phyloP scores from a whole-genome alignment of 2,329 filamentous ascomycete species.

The Fusarium sp. region DNA sequence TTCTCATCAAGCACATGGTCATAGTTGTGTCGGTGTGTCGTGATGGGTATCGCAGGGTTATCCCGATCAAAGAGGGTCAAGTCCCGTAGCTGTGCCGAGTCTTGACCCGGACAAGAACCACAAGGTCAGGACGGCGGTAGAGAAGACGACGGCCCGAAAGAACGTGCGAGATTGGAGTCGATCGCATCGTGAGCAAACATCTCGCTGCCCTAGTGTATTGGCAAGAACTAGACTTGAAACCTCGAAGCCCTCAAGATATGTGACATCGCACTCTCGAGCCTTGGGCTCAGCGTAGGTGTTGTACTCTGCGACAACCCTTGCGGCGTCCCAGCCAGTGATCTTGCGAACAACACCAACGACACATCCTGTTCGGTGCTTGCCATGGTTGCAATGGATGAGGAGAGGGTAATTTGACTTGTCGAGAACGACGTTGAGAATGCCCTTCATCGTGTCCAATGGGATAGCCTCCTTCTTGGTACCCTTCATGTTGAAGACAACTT shows the following conservation, averaged over 20 bases:
- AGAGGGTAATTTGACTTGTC: slow-evolving; percentile 81
- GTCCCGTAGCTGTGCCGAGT: slow-evolving; percentile 38
- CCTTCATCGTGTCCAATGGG: slow-evolving; percentile 72
- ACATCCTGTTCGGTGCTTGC: slow-evolving; percentile 92
- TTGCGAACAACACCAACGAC: slow-evolving; percentile 85
- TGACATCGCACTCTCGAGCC: slow-evolving; percentile 67
- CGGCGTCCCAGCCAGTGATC: slow-evolving; percentile 73
- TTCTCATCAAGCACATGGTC: not conserved
- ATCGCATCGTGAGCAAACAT: slow-evolving; percentile 24
- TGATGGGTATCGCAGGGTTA: not conserved
- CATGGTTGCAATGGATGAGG: slow-evolving; percentile 92
- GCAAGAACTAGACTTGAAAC: slow-evolving; percentile 49
- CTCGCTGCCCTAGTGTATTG: not conserved
- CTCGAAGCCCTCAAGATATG: slow-evolving; percentile 66
- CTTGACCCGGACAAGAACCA: slow-evolving; percentile 56
- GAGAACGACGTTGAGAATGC: slow-evolving; percentile 77
- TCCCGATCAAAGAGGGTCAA: slow-evolving; percentile 26
- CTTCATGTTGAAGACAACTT: slow-evolving; percentile 80
- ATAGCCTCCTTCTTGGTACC: slow-evolving; percentile 89
- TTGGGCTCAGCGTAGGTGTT: slow-evolving; percentile 71
- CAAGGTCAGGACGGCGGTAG: slow-evolving; percentile 55
- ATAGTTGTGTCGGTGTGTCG: not conserved
- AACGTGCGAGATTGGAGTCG: slow-evolving; percentile 52
- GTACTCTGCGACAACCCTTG: slow-evolving; percentile 78
- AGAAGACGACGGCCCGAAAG: slow-evolving; percentile 56